Evolutionary conservation across 441 rosid genomes (phyloP), one percentile per base, ranked within the genome.

Genomic region (Populus hybrid): DNA sequence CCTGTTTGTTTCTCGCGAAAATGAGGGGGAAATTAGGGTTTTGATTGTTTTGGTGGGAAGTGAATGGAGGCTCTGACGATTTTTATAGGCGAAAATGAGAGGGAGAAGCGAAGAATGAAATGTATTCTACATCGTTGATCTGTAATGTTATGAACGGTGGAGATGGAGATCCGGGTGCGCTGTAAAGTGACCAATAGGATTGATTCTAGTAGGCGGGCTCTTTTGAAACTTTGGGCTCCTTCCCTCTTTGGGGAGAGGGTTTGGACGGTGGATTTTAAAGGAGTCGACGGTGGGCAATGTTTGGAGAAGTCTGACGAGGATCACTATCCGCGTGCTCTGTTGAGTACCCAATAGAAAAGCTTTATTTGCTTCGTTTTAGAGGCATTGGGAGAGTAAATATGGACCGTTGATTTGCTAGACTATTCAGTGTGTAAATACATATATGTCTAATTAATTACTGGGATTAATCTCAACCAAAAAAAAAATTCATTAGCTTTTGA

Each of bases 321-420:
- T 77, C 40, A 5, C 3, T 2, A 81, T 84, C 81, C 68, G 38
- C 2, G 84, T 45, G 50, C 31, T 11, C 0, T 76, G 31, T 28
- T 1, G 40, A 64, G 3, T 31, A 53, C 3, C 81, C 79, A 72
- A 80, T 80, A 4, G 40, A 9, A 72, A 14, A 3, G 56, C 6
- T 45, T 45, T 45, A 45, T 9, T 45, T 12, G 53, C 53, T 33
- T 66, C 18, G n/a, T 8, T 38, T 45, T 3, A 3, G 6, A 12
- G 53, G 53, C 18, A 10, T 3, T 4, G 18, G 18, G 53, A 45
- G 18, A 45, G 18, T 45, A 45, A 45, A 45, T 45, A 45, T 12
- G 53, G 53, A 45, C 53, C 53, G 56, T 45, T 12, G 56, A 14
- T 45, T 14, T 45, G 56, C 20, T 14, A 14, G 56, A 45, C 18